These are phyloP conservation scores for Pythium angustatum DNA, from an alignment of 352 stramenopile species.

Conservation along the genomic window DNA sequence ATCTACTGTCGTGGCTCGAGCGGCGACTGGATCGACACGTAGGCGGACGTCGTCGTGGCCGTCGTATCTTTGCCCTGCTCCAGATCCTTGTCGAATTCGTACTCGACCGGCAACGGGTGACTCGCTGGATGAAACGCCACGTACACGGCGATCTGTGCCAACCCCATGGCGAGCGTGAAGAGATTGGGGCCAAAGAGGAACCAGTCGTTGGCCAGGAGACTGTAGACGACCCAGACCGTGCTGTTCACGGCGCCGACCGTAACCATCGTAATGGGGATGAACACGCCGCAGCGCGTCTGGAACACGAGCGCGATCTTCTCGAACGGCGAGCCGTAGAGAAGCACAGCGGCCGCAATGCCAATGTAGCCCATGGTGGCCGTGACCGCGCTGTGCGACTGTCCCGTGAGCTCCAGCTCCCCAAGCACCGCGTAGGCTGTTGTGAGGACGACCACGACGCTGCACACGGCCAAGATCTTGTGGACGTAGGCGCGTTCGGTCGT, in stretches of 20 bases:
- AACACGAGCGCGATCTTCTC: constrained; percentile 55
- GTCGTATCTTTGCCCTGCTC: neutral
- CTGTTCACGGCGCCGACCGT: constrained; percentile 48
- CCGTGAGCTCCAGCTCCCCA: constrained; percentile 6
- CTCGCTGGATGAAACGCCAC: constrained; percentile 46
- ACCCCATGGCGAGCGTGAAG: constrained; percentile 32
- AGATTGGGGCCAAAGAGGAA: constrained; percentile 61
- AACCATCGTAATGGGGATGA: constrained; percentile 62
- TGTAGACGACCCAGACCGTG: constrained; percentile 52
- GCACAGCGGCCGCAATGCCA: constrained; percentile 40
- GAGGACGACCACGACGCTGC: neutral
- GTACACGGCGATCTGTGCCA: constrained; percentile 44
- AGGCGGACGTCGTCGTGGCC: neutral
- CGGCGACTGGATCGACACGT: constrained; percentile 1
- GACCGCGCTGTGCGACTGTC: constrained; percentile 33
- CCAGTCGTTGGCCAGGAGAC: constrained; percentile 41
- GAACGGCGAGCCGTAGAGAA: constrained; percentile 59
- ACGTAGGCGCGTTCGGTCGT: neutral
- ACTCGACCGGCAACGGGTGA: constrained; percentile 26
- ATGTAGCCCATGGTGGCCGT: constrained; percentile 44
- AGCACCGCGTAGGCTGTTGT: constrained; percentile 3
- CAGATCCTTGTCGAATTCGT: neutral
- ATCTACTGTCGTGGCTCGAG: neutral
- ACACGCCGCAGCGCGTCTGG: constrained; percentile 45
- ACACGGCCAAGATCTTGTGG: constrained; percentile 1